Conservation (phyloP, 2,329 filamentous ascomycete genomes). For the Paraconiothyrium brasiliense region DNA sequence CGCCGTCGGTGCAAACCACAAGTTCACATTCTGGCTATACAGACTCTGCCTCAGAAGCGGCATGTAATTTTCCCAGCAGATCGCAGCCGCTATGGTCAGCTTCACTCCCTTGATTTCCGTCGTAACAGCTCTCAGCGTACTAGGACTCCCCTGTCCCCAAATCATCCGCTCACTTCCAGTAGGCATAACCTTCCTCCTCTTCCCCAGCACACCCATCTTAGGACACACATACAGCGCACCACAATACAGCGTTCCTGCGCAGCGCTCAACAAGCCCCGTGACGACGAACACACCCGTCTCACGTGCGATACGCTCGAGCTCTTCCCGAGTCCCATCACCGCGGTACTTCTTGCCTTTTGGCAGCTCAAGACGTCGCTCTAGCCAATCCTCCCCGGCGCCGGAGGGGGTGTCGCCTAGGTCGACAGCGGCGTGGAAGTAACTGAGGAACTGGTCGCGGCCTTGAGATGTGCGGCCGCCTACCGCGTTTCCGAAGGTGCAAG, state of each 20-base stretch:
- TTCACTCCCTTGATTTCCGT: slow-evolving; percentile 81
- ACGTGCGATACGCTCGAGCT: slow-evolving; percentile 76
- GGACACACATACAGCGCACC: slow-evolving; percentile 84
- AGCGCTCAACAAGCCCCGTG: slow-evolving; percentile 79
- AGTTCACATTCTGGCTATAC: slow-evolving; percentile 89
- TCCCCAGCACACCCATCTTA: slow-evolving; percentile 75
- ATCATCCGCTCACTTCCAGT: slow-evolving; percentile 84
- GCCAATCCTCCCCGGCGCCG: slow-evolving; percentile 78
- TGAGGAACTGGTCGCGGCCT: slow-evolving; percentile 83
- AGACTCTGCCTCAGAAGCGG: slow-evolving; percentile 83
- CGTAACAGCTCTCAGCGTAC: slow-evolving; percentile 79
- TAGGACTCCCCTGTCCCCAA: slow-evolving; percentile 86
- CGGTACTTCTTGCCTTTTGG: slow-evolving; percentile 59
- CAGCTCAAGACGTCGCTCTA: slow-evolving; percentile 67
- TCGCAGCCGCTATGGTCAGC: slow-evolving; percentile 83
- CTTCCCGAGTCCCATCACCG: slow-evolving; percentile 82
- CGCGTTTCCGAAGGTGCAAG: slow-evolving; percentile 77
- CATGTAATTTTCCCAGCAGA: slow-evolving; percentile 99
- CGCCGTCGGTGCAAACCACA: slow-evolving; percentile 91
- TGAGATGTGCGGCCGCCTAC: slow-evolving; percentile 73
- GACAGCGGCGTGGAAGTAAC: slow-evolving; percentile 80
- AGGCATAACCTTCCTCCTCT: slow-evolving; percentile 92
- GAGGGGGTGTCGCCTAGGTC: slow-evolving; percentile 82
- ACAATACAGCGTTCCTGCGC: slow-evolving; percentile 86
- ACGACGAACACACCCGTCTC: slow-evolving; percentile 85